These are phyloP conservation scores for Exophiala dermatitidis DNA, from an alignment of 2,329 filamentous ascomycete genomes.

Conservation along the genomic window DNA sequence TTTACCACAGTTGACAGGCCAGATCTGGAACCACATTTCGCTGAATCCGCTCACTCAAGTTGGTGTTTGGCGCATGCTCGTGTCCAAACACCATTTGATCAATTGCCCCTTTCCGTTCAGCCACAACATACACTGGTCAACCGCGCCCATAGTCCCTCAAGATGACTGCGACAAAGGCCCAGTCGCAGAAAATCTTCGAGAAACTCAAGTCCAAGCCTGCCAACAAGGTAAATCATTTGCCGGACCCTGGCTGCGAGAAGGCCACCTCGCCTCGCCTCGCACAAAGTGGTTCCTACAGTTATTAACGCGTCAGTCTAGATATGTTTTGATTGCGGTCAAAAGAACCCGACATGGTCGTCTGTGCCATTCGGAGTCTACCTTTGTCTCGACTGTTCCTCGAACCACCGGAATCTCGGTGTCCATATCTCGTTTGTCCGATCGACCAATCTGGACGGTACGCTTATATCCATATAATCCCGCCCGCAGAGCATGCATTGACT, in stretches of 20 bases:
- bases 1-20: not conserved
- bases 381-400: slow-evolving; percentile 93
- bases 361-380: slow-evolving; percentile 96
- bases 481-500: slow-evolving; percentile 23
- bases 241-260: slow-evolving; percentile 9
- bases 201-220: slow-evolving; percentile 90
- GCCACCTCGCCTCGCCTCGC: slow-evolving; percentile 9
- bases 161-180: slow-evolving; percentile 76
- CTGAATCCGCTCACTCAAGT: not conserved
- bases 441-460: slow-evolving; percentile 93
- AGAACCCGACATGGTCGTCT: slow-evolving; percentile 97
- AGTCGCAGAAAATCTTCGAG: slow-evolving; percentile 96
- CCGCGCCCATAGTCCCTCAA: slow-evolving; percentile 20
- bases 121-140: not conserved
- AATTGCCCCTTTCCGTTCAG: not conserved
- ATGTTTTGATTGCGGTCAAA: slow-evolving; percentile 96
- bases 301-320: slow-evolving; percentile 48
- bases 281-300: slow-evolving; percentile 8
- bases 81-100: not conserved
- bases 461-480: not conserved
- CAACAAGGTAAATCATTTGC: slow-evolving; percentile 66
- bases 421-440: slow-evolving; percentile 99
- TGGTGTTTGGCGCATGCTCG: slow-evolving; percentile 2
- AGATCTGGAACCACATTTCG: not conserved
- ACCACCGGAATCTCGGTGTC: slow-evolving; percentile 94